A percentile compares a stretch with the other conserved stretches of the same genome.
These are phyloP conservation scores for Teunomyces pallodes DNA, from an alignment of 805 yeast genomes.

Conservation along the genomic window DNA sequence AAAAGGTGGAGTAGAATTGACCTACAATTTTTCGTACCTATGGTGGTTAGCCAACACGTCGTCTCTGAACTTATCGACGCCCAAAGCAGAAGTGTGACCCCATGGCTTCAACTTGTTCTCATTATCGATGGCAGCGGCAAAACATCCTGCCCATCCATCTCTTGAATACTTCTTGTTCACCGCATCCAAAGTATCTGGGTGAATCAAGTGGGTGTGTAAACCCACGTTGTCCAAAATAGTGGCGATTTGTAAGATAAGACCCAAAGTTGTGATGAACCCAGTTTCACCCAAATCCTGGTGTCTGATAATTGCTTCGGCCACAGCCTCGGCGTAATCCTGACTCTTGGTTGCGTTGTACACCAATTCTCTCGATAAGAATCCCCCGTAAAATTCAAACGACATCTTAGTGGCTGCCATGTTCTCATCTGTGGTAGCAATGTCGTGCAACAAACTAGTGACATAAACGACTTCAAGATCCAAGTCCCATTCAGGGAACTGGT, in stretches of 20 bases:
- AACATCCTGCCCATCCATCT: constrained; percentile 30
- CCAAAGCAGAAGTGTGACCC: constrained; percentile 36
- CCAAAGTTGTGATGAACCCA: constrained; percentile 32
- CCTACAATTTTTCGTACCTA: constrained; percentile 17
- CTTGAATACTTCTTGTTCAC: constrained; percentile 23
- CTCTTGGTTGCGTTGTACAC: constrained; percentile 19
- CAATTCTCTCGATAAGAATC: constrained; percentile 25
- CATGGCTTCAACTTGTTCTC: constrained; percentile 32
- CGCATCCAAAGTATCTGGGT: constrained; percentile 24
- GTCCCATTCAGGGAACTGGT: constrained; percentile 32
- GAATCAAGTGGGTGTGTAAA: constrained; percentile 23
- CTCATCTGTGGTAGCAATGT: constrained; percentile 32
- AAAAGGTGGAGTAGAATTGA: too few species aligned
- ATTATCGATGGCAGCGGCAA: constrained; percentile 29
- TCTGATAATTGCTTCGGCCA: constrained; percentile 32
- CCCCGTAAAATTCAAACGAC: constrained; percentile 36
- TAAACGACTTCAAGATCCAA: constrained; percentile 26
- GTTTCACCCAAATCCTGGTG: constrained; percentile 34
- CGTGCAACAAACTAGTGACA: constrained; percentile 32
- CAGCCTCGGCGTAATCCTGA: constrained; percentile 33
- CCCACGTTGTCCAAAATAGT: constrained; percentile 36
- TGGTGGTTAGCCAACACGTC: constrained; percentile 25
- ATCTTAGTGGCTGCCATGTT: constrained; percentile 31
- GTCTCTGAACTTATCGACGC: constrained; percentile 25
- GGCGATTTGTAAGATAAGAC: constrained; percentile 29